Evolutionary conservation across 305 asterid species (phyloP), one percentile per base, ranked within the genome.

Genomic region (Solanum chacoense): DNA sequence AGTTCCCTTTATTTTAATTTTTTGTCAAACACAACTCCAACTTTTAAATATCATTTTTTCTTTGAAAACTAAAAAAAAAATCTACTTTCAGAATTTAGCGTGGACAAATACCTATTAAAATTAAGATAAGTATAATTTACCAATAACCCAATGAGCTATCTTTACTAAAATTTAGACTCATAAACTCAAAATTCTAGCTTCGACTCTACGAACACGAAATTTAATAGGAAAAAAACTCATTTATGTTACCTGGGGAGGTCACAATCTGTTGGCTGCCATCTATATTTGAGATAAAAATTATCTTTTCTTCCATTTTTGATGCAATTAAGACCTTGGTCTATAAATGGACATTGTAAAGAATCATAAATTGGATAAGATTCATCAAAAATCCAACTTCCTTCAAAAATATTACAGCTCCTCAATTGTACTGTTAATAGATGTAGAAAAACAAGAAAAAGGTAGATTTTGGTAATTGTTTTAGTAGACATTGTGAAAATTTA

Each of bases 301-400:
- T 95, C 98, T 8, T 92, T 91, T 13, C 98, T 90, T 90, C 95
- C 97, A 89, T 93, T 92, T 73, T 93, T 93, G 77, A 86, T 94
- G 88, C 98, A 95, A 90, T 95, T 91, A 84, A 93, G 91, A 10
- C 91, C 98, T 16, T 88, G 72, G 88, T 90, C 89, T 90, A 90
- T 89, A 90, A 95, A 94, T 4, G 98, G 97, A 92, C 98, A 95
- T 40, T 71, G 79, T 71, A 88, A 59, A n/a, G 92, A 89, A 89
- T 92, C 92, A 90, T 92, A 92, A n/a, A 90, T 88, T 36, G 91
- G 91, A 32, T 87, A 91, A 74, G 89, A 88, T 71, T 90, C 72
- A 73, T 91, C 93, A 87, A 78, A 81, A 91, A 91, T 86, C 94
- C 94, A 92, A 31, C 93, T 91, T 59, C 94, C 94, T 40, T 87